Conservation (phyloP, 75 land plant species). For the Sequoiadendron giganteum region DNA sequence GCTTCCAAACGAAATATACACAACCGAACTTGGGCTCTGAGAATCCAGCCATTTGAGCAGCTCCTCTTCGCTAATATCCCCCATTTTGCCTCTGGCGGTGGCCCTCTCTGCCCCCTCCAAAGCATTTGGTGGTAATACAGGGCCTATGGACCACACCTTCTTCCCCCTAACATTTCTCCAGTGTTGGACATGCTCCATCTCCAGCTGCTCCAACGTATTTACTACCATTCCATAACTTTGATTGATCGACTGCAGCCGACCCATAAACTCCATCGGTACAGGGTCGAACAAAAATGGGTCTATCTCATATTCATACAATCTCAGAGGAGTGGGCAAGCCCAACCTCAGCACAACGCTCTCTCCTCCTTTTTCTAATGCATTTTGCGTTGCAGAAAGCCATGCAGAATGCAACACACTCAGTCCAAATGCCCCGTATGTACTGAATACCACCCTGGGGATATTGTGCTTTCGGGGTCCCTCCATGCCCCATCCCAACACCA, state of each 20-base stretch:
- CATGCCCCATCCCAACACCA: neutral
- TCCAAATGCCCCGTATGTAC: neutral
- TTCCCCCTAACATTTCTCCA: too few relatives aligned
- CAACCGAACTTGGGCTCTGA: too few relatives aligned
- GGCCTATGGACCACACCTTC: too few relatives aligned
- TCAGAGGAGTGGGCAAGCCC: neutral
- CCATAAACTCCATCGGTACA: neutral
- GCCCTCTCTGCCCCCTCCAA: too few relatives aligned
- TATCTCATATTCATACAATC: neutral
- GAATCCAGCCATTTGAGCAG: too few relatives aligned
- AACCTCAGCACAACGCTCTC: neutral
- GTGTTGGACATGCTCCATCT: neutral
- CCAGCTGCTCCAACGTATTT: too few relatives aligned
- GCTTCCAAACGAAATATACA: too few relatives aligned
- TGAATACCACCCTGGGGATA: neutral
- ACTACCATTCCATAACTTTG: too few relatives aligned
- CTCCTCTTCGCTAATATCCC: too few relatives aligned
- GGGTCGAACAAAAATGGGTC: neutral
- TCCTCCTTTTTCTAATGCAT: neutral
- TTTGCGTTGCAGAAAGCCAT: neutral
- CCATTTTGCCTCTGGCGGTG: too few relatives aligned
- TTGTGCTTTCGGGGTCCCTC: neutral
- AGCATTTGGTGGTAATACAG: too few relatives aligned
- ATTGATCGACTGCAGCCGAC: neutral
- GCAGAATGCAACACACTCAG: neutral